Conservation (phyloP, 345 rosid genomes). For the Arabidopsis arenosa region DNA sequence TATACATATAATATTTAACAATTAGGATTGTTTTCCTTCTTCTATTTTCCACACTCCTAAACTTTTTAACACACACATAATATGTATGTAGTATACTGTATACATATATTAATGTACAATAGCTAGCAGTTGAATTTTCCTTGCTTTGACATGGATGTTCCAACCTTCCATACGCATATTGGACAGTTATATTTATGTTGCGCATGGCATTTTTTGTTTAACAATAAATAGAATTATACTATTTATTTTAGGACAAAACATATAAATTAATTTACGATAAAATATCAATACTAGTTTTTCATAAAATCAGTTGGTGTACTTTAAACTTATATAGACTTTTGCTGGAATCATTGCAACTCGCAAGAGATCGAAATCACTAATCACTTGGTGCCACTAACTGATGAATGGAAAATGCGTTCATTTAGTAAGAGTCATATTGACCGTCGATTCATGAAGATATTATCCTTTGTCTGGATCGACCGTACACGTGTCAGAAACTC, state of each 20-base stretch:
- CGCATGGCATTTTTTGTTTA: neutral
- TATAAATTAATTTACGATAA: neutral
- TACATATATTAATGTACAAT: neutral
- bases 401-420: neutral
- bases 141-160: conserved; percentile 26
- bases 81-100: neutral
- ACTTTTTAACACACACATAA: neutral
- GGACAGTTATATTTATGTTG: neutral
- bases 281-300: conserved; percentile 3
- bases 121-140: conserved; percentile 13
- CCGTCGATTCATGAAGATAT: conserved; percentile 34
- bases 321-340: neutral
- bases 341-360: conserved; percentile 4
- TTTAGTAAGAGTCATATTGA: conserved; percentile 37
- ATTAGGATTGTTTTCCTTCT: conserved; percentile 3
- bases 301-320: neutral
- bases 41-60: conserved; percentile 8
- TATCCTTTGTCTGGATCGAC: conserved; percentile 6
- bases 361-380: neutral
- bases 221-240: neutral
- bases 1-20: conserved; percentile 1
- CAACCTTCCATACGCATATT: conserved; percentile 12
- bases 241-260: neutral
- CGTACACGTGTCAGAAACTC: conserved; percentile 5
- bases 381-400: conserved; percentile 13